Percentiles rank a stretch among this genome's conserved stretches.
These are phyloP conservation scores for Stagonosporopsis cucurbitacearum DNA, from an alignment of 2,329 filamentous ascomycete species.

Conservation along the genomic window DNA sequence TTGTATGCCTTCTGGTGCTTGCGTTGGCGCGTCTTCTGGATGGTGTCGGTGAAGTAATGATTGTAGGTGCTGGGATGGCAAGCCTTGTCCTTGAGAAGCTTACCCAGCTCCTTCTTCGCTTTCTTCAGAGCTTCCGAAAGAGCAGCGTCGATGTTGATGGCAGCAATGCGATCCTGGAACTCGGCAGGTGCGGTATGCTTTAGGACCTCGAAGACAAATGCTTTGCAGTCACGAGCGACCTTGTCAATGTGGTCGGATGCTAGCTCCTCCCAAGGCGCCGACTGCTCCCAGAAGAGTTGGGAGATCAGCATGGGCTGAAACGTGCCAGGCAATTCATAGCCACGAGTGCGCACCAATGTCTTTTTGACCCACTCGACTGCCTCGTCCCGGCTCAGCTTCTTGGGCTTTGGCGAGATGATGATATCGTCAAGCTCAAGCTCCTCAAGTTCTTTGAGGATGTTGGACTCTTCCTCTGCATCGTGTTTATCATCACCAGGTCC, in stretches of 20 bases:
- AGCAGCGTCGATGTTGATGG: background rate
- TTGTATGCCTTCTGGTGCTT: conserved; percentile 17
- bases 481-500: background rate
- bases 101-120: conserved; percentile 49
- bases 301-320: conserved; percentile 66
- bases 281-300: conserved; percentile 67
- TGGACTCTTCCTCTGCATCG: background rate
- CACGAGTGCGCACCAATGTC: conserved; percentile 54
- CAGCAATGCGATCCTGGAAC: background rate
- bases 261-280: conserved; percentile 59
- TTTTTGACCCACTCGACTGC: conserved; percentile 43
- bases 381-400: background rate
- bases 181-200: background rate
- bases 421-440: background rate
- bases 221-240: background rate
- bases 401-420: background rate
- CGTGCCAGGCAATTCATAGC: conserved; percentile 65
- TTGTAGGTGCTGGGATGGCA: conserved; percentile 64
- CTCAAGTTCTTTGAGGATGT: background rate
- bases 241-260: conserved; percentile 44
- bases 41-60: conserved; percentile 44
- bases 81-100: conserved; percentile 57
- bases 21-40: conserved; percentile 33
- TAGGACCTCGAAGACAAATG: background rate
- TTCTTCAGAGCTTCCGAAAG: conserved; percentile 34